phyloP scores from a whole-genome alignment of 106 monocot species.

The Dendrobium nobile region DNA sequence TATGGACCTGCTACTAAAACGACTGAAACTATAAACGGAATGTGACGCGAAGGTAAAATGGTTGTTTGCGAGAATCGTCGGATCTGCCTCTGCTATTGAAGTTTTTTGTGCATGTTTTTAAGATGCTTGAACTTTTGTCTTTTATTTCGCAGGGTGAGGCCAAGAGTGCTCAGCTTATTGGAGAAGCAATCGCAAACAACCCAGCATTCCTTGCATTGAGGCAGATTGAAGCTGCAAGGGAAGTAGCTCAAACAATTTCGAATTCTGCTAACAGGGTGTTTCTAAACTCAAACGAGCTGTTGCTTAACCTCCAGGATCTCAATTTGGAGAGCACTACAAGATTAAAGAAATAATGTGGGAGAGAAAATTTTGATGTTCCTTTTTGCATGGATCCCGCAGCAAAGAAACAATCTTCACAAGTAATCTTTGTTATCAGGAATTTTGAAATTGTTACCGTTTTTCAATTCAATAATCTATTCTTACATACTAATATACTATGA shows the following conservation, averaged over 20 bases:
- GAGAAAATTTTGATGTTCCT: neutral
- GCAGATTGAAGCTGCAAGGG: conserved; percentile 27
- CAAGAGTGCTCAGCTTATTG: conserved; percentile 24
- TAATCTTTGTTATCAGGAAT: neutral
- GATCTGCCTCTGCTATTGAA: neutral
- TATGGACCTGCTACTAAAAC: neutral
- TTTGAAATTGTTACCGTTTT: neutral
- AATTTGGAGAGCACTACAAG: neutral
- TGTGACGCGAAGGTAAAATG: neutral
- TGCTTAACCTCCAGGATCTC: conserved; percentile 25
- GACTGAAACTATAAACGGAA: neutral
- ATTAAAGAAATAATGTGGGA: neutral
- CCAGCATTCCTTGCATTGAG: conserved; percentile 24
- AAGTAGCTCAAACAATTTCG: conserved; percentile 22
- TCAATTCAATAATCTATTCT: too few relatives aligned
- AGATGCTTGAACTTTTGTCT: neutral
- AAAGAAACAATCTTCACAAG: neutral
- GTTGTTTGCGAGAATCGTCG: too few relatives aligned
- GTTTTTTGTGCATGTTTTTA: neutral
- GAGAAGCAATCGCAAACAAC: conserved; percentile 23
- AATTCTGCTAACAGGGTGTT: conserved; percentile 20
- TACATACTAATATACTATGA: too few relatives aligned
- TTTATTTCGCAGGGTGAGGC: conserved; percentile 18
- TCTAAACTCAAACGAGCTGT: conserved; percentile 22
- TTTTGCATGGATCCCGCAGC: neutral